Conservation (phyloP, 2,329 filamentous ascomycete species). For the Cladosporium oxysporum region DNA sequence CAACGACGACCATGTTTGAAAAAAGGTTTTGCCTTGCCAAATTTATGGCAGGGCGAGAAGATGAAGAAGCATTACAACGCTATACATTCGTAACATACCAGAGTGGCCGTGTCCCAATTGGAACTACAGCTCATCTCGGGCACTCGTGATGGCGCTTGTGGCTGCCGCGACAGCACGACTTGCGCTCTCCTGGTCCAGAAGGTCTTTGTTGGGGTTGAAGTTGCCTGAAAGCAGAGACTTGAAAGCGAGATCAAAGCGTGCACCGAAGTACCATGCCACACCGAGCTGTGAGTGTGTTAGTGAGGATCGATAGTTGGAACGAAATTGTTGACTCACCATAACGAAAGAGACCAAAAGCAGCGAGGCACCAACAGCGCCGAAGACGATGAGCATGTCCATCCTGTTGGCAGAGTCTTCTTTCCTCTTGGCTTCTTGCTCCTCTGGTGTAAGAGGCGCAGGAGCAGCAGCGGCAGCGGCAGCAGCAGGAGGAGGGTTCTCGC, state of each 20-base stretch:
- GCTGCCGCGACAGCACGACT: neutral
- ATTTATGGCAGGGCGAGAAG: neutral
- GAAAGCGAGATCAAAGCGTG: slow-evolving; percentile 72
- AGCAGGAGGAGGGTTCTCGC: slow-evolving; percentile 31
- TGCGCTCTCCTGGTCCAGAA: slow-evolving; percentile 2
- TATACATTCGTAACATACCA: slow-evolving; percentile 15
- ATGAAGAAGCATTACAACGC: slow-evolving; percentile 17
- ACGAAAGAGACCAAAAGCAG: slow-evolving; percentile 68
- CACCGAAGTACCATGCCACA: slow-evolving; percentile 76
- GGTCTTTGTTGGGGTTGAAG: slow-evolving; percentile 1
- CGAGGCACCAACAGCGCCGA: slow-evolving; percentile 66
- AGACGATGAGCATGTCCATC: slow-evolving; percentile 63
- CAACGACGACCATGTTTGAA: neutral
- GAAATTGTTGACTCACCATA: slow-evolving; percentile 66
- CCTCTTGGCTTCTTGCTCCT: slow-evolving; percentile 59
- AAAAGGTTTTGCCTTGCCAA: neutral
- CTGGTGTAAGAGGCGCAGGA: slow-evolving; percentile 44
- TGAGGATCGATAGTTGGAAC: neutral
- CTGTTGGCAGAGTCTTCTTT: slow-evolving; percentile 55
- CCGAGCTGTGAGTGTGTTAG: slow-evolving; percentile 60
- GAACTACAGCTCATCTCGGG: slow-evolving; percentile 16
- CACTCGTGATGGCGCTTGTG: slow-evolving; percentile 4
- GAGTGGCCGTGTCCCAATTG: neutral
- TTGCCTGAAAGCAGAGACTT: slow-evolving; percentile 17
- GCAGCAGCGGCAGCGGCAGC: slow-evolving; percentile 58